These are phyloP conservation scores for Salix caprea DNA, from an alignment of 345 rosid genomes.

Conservation along the genomic window DNA sequence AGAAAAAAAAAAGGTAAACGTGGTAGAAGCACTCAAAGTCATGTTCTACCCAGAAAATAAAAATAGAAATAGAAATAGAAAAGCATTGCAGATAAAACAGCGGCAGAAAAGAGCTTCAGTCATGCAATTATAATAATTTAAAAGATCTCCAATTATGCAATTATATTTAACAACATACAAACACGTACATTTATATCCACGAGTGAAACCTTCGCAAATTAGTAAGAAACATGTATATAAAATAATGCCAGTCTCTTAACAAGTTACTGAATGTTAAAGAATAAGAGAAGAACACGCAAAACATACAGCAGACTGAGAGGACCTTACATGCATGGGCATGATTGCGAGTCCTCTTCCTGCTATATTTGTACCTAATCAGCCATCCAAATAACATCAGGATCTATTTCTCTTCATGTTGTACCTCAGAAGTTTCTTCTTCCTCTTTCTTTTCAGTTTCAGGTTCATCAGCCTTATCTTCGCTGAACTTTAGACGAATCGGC, in stretches of 20 bases:
- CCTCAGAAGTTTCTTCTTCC: conserved; percentile 18
- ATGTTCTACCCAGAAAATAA: background rate
- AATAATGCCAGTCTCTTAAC: background rate
- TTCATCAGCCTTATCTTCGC: conserved; percentile 40
- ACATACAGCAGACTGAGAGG: conserved; percentile 9
- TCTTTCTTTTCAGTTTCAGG: conserved; percentile 37
- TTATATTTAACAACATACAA: too few relatives aligned
- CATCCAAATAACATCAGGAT: background rate
- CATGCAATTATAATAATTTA: too few relatives aligned
- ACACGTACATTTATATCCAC: too few relatives aligned
- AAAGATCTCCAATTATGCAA: too few relatives aligned
- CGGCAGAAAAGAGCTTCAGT: too few relatives aligned
- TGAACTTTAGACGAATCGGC: conserved; percentile 63
- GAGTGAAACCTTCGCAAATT: background rate
- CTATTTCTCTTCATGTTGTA: conserved; percentile 29
- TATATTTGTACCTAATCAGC: conserved; percentile 8
- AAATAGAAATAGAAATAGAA: too few relatives aligned
- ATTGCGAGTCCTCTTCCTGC: conserved; percentile 2
- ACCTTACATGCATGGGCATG: conserved; percentile 2
- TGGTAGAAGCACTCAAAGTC: background rate
- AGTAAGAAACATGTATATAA: background rate
- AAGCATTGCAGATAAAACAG: too few relatives aligned
- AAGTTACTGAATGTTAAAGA: background rate
- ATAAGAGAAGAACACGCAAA: background rate
- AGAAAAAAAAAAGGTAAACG: background rate